Percentiles rank a stretch among this genome's conserved stretches.
Evolutionary conservation across 805 yeast genomes (phyloP).

Genomic region (Schwanniomyces sp.): DNA sequence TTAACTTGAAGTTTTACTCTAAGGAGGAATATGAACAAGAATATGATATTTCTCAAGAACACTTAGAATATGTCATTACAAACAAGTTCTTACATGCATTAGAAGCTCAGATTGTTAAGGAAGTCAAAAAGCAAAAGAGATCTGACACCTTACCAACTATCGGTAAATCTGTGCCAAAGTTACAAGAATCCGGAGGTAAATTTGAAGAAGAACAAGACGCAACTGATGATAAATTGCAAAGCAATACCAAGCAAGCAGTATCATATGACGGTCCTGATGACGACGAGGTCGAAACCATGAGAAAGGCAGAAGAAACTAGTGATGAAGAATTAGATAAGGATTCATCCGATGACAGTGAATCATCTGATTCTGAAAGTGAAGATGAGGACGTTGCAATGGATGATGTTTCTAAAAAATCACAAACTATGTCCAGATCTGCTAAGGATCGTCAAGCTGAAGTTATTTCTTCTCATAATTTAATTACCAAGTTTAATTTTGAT

Average conservation of each 20-base stretch:
- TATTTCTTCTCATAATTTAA: conserved; percentile 66
- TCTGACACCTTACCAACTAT: conserved; percentile 57
- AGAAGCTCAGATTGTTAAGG: conserved; percentile 74
- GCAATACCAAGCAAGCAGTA: conserved; percentile 78
- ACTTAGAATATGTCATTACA: conserved; percentile 69
- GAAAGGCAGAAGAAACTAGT: conserved; percentile 74
- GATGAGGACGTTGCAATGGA: conserved; percentile 38
- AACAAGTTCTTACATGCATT: conserved; percentile 65
- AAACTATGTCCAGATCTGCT: conserved; percentile 56
- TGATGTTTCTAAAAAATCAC: conserved; percentile 18
- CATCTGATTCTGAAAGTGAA: conserved; percentile 35
- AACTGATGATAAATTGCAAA: conserved; percentile 57
- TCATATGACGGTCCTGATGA: conserved; percentile 96
- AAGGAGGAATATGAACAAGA: conserved; percentile 77
- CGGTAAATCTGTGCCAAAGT: conserved; percentile 70
- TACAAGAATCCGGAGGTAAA: conserved; percentile 36
- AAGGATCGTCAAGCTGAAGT: conserved; percentile 85
- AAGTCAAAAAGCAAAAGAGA: conserved; percentile 77
- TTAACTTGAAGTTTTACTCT: conserved; percentile 74
- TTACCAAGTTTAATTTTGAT: conserved; percentile 85
- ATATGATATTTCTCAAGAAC: conserved; percentile 81
- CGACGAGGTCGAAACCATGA: conserved; percentile 89
- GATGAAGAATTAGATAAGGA: conserved; percentile 58
- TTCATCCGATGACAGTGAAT: conserved; percentile 34
- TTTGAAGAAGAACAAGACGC: conserved; percentile 58